Evolutionary conservation across 306 rosid genomes (phyloP).

Genomic region (Cicer pinnatifidum): DNA sequence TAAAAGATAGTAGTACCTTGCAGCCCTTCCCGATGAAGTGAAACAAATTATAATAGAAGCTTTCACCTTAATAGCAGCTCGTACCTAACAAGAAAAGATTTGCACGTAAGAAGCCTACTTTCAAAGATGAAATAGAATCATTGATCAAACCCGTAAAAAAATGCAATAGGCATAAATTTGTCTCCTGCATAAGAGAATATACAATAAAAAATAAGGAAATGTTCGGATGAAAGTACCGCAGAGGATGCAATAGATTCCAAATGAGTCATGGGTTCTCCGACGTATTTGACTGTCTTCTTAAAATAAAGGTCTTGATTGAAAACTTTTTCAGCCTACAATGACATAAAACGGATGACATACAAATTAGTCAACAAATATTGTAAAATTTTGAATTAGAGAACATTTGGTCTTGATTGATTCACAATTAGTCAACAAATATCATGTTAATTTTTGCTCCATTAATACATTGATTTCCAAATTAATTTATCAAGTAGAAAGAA

Average conservation of each 20-base stretch:
- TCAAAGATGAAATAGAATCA: slow-evolving; percentile 8
- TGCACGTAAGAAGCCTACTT: slow-evolving; percentile 25
- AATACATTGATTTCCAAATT: too few relatives aligned
- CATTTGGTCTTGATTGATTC: background rate
- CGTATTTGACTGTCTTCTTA: slow-evolving; percentile 86
- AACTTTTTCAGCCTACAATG: slow-evolving; percentile 91
- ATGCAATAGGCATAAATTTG: slow-evolving; percentile 1
- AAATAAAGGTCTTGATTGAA: slow-evolving; percentile 95
- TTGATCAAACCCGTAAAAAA: slow-evolving; percentile 15
- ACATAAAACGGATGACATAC: slow-evolving; percentile 38
- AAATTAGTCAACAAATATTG: slow-evolving; percentile 30
- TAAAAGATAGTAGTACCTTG: slow-evolving; percentile 66
- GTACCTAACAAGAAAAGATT: slow-evolving; percentile 64
- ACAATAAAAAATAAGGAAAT: slow-evolving; percentile 1
- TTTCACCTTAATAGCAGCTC: slow-evolving; percentile 99
- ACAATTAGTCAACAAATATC: too few relatives aligned
- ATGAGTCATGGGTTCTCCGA: slow-evolving; percentile 99
- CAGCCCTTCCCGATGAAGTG: slow-evolving; percentile 99
- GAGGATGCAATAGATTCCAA: slow-evolving; percentile 99
- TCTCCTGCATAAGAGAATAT: slow-evolving; percentile 13
- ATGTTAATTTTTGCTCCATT: too few relatives aligned
- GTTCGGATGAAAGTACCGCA: slow-evolving; percentile 60
- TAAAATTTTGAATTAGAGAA: slow-evolving; percentile 26
- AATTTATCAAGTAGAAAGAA: too few relatives aligned
- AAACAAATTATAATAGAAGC: slow-evolving; percentile 93